Base-by-base conservation (phyloP, 2,329 filamentous ascomycete genomes). In the Myriosclerotinia curreyana region DNA sequence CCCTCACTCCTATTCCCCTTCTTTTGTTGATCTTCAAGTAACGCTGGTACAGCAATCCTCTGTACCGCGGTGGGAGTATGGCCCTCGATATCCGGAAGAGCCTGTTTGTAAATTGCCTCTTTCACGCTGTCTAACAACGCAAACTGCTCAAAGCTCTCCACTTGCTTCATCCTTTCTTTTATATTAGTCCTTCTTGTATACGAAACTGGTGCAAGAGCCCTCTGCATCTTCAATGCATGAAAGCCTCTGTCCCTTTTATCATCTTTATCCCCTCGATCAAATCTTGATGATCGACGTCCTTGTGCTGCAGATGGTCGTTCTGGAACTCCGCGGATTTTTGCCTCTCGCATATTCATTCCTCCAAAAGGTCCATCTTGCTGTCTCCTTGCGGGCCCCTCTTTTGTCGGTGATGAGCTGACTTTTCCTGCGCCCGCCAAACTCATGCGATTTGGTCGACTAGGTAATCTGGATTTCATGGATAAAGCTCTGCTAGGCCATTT, bases 151-250 rank as follows among this genome's bases (percentile, higher is more conserved):
- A 99, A 99, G 22, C 85, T 86, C 46, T 92, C 89, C 64, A 92
- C 81, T 59, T 88, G 81, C 55, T 83, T 80, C 79, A 86, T 91
- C 61, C 76, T 77, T 6, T 79, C 77, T 74, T 83, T 83, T 66
- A 84, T 76, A 6, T 63, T 69, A 65, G 77, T 76, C 62, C 86
- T 82, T 70, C 86, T 84, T 46, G 85, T 85, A 74, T 97, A 97
- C 0, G 91, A 85, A 5, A 98, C 81, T 3, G 87, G 85, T 2
- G 90, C 80, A 68, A 98, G 79, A 2, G 90, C 82, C 60, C 87
- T 86, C 75, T 97, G 94, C 94, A 98, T 98, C 79, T 96, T 96
- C 76, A 98, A 81, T 5, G 94, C 93, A 75, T 96, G 93, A 76
- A 67, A 75, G 52, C 61, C 79, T 73, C 66, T 77, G 68, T 77